Percentiles rank a stretch among this genome's conserved stretches.
phyloP scores from a whole-genome alignment of 345 rosid genomes.

The Sapria himalayana region DNA sequence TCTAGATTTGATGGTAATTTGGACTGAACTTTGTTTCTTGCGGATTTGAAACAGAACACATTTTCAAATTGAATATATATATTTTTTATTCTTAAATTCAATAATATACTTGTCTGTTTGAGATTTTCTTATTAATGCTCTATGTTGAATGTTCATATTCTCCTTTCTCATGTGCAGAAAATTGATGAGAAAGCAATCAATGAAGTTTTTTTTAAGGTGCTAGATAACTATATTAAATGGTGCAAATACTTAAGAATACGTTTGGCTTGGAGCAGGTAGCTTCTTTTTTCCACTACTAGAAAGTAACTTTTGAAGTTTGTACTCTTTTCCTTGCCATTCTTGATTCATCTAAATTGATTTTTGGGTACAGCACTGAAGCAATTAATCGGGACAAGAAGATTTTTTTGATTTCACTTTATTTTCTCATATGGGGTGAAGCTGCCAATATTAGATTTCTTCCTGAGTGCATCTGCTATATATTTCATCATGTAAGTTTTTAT shows the following conservation, averaged over 20 bases:
- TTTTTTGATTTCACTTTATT: slow-evolving; percentile 76
- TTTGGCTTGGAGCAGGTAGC: slow-evolving; percentile 61
- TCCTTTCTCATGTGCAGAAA: slow-evolving; percentile 25
- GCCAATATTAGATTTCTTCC: slow-evolving; percentile 98
- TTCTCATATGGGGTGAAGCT: slow-evolving; percentile 97
- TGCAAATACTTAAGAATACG: slow-evolving; percentile 80
- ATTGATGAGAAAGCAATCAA: slow-evolving; percentile 89
- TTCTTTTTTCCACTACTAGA: slow-evolving; percentile 8
- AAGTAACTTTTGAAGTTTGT: slow-evolving; percentile 4
- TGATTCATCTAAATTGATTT: background rate
- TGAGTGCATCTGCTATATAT: slow-evolving; percentile 88
- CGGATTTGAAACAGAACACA: too few species aligned
- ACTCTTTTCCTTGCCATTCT: background rate
- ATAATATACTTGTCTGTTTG: background rate
- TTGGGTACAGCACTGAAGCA: slow-evolving; percentile 49
- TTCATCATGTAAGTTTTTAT: slow-evolving; percentile 60
- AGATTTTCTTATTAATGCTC: background rate
- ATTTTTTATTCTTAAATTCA: too few species aligned
- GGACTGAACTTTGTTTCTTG: too few species aligned
- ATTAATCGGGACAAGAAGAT: slow-evolving; percentile 79
- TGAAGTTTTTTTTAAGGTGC: slow-evolving; percentile 72
- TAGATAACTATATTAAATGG: slow-evolving; percentile 93
- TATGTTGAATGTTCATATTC: slow-evolving; percentile 1
- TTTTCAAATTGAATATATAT: too few species aligned
- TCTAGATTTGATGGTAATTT: too few species aligned